Conservation (phyloP, 2,329 filamentous ascomycete species). For the Fusarium proliferatum region DNA sequence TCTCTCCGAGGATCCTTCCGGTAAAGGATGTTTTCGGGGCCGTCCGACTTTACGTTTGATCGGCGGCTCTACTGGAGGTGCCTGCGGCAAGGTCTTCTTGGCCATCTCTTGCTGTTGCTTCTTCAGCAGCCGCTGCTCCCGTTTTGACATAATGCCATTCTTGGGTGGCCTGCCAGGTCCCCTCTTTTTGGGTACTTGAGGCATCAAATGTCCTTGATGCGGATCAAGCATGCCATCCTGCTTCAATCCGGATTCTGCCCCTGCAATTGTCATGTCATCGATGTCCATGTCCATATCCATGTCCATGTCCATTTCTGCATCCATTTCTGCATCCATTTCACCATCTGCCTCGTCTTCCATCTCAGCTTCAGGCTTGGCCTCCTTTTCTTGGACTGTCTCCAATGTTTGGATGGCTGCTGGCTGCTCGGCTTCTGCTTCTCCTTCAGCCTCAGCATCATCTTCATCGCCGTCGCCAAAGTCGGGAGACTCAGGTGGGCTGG, state of each 20-base stretch:
- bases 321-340: slow-evolving; percentile 27
- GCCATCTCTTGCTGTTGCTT: slow-evolving; percentile 63
- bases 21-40: slow-evolving; percentile 71
- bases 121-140: slow-evolving; percentile 73
- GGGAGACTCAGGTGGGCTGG: slow-evolving; percentile 55
- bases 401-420: slow-evolving; percentile 36
- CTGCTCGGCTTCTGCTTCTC: slow-evolving; percentile 35
- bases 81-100: slow-evolving; percentile 63
- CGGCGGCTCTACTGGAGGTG: slow-evolving; percentile 60
- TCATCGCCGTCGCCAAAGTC: slow-evolving; percentile 54
- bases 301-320: slow-evolving; percentile 33
- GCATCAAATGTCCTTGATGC: slow-evolving; percentile 49
- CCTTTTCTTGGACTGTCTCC: slow-evolving; percentile 45
- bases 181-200: slow-evolving; percentile 71
- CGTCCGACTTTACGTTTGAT: slow-evolving; percentile 74
- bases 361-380: slow-evolving; percentile 44
- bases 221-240: slow-evolving; percentile 47
- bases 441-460: slow-evolving; percentile 41
- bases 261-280: slow-evolving; percentile 40
- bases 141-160: slow-evolving; percentile 85
- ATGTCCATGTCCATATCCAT: slow-evolving; percentile 36
- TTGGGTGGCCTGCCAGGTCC: slow-evolving; percentile 85
- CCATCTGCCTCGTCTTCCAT: slow-evolving; percentile 28
- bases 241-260: slow-evolving; percentile 43
- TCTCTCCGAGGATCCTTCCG: slow-evolving; percentile 64